Base-by-base conservation (phyloP, 441 rosid species). In the Viola pubescens region DNA sequence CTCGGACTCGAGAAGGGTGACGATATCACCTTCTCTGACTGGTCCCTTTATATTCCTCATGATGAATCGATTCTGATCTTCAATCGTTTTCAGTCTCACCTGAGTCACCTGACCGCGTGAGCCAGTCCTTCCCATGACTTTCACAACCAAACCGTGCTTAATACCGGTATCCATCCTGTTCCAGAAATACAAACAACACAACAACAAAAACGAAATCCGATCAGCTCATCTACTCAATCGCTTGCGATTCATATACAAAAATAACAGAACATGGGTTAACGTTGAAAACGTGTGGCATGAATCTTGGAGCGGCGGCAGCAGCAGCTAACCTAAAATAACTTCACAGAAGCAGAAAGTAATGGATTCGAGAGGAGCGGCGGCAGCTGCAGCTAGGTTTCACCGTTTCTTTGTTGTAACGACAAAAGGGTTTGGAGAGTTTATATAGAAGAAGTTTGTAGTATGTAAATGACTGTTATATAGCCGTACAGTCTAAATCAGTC, bases 31-130 rank as follows among this genome's bases (percentile, higher is more conserved):
- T 61, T 89, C 92, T 64, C 95, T 83, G 16, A 89, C 88, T 0
- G 95, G 95, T 70, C 97, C 97, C 78, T 89, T 89, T 37, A 87
- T 91, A 9, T 89, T 89, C 82, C 97, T 81, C 91, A 82, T 89
- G 68, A 89, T 87, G 76, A 70, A 89, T 1, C 97, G 87, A 73
- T 87, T 86, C 54, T 76, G 84, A 61, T 86, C 94, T 37, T 86
- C 90, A 40, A 82, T 51, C 63, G 87, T 83, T 74, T 82, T 89
- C 55, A 86, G 91, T 63, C 97, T 76, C 44, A 89, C 91, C 58
- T 86, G 91, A 63, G 94, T 86, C 58, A 84, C 94, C 77, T 86
- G 94, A 14, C 94, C 90, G 54, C 85, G 75, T 5, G 90, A 84
- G 52, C 88, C 94, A 0, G 88, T 86, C 51, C 88, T 70, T 0